phyloP scores from a whole-genome alignment of 805 yeast genomes.

The Phaffomyces antillensis region DNA sequence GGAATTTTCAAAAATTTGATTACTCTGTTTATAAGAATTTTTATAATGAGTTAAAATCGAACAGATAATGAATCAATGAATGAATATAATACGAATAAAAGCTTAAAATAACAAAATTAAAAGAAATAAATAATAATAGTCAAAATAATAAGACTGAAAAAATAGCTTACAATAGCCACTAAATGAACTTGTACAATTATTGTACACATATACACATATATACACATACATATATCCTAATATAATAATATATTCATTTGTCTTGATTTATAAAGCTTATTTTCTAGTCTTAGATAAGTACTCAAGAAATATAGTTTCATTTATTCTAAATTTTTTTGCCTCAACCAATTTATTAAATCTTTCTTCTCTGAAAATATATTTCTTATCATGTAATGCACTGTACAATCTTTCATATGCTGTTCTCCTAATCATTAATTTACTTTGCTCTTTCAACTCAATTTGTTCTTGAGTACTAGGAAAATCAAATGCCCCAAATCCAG shows the following conservation, averaged over 20 bases:
- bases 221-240: neutral
- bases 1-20: slow-evolving; percentile 52
- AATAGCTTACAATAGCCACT: too few relatives aligned
- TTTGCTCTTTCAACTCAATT: slow-evolving; percentile 29
- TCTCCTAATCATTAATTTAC: slow-evolving; percentile 27
- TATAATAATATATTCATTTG: too few relatives aligned
- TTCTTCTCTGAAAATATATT: slow-evolving; percentile 39
- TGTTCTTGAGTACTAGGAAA: slow-evolving; percentile 53
- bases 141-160: too few relatives aligned
- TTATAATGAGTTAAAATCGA: slow-evolving; percentile 23
- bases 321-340: slow-evolving; percentile 25
- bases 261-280: neutral
- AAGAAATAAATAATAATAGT: too few relatives aligned
- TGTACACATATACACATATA: neutral
- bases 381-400: slow-evolving; percentile 35
- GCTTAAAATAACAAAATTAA: too few relatives aligned
- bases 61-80: neutral
- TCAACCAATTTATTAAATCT: slow-evolving; percentile 32
- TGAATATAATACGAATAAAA: neutral
- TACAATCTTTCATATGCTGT: slow-evolving; percentile 38
- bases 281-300: slow-evolving; percentile 4
- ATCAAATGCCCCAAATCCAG: slow-evolving; percentile 53
- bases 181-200: too few relatives aligned
- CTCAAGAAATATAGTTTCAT: slow-evolving; percentile 15
- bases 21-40: slow-evolving; percentile 38